Percentiles rank a stretch among this genome's conserved stretches.
These are phyloP conservation scores for Neurospora sp. DNA, from an alignment of 495 filamentous ascomycete species.

Conservation along the genomic window DNA sequence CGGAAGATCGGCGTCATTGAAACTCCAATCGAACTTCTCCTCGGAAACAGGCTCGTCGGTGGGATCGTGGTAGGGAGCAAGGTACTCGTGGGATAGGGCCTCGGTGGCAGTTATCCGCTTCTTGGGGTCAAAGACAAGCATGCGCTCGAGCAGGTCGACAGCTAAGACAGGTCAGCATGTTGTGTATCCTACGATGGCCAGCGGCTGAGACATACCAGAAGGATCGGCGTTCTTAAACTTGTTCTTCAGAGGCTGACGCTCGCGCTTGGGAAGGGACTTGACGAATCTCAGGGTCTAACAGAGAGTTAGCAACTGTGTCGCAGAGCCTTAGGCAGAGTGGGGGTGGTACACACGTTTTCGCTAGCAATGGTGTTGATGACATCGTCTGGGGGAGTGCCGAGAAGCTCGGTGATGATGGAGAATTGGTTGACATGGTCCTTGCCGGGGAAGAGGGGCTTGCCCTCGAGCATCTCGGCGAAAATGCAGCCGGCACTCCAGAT, in stretches of 20 bases:
- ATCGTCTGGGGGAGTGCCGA: slow-evolving; percentile 97
- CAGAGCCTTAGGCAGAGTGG: background rate
- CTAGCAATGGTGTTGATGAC: slow-evolving; percentile 98
- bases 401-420: slow-evolving; percentile 95
- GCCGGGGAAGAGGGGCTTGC: slow-evolving; percentile 95
- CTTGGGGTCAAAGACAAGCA: slow-evolving; percentile 96
- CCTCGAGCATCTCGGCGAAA: slow-evolving; percentile 98
- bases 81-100: slow-evolving; percentile 83
- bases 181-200: background rate
- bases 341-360: slow-evolving; percentile 67
- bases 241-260: slow-evolving; percentile 77
- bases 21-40: slow-evolving; percentile 99
- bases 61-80: slow-evolving; percentile 93
- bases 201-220: slow-evolving; percentile 45
- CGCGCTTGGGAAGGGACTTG: slow-evolving; percentile 92
- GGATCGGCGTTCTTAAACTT: slow-evolving; percentile 96
- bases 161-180: slow-evolving; percentile 40
- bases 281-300: slow-evolving; percentile 90
- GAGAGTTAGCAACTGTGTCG: background rate
- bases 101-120: slow-evolving; percentile 78
- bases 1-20: slow-evolving; percentile 95
- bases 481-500: slow-evolving; percentile 99
- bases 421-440: slow-evolving; percentile 99
- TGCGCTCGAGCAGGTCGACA: slow-evolving; percentile 85
- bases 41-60: slow-evolving; percentile 91